phyloP scores from a whole-genome alignment of 495 filamentous ascomycete genomes.

The Parathielavia appendiculata region DNA sequence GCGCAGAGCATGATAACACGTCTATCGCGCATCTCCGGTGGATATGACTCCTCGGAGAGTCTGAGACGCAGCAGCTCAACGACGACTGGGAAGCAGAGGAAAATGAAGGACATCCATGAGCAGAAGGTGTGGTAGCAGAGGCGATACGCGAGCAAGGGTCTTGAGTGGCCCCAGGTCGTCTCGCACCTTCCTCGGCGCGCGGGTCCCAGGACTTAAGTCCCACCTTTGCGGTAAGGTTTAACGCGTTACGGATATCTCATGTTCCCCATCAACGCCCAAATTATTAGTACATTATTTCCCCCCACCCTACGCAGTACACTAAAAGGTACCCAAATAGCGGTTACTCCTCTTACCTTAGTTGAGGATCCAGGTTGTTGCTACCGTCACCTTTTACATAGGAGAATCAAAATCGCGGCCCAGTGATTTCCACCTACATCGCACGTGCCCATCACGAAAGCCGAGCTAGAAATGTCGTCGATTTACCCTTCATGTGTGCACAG shows the following conservation, averaged over 20 bases:
- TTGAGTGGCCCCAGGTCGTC: slow-evolving; percentile 16
- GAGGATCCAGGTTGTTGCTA: neutral
- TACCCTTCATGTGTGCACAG: neutral
- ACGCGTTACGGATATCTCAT: too few relatives aligned
- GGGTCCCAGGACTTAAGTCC: neutral
- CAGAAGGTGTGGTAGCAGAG: slow-evolving; percentile 23
- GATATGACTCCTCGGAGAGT: too few relatives aligned
- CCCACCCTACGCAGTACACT: too few relatives aligned
- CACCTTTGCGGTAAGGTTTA: neutral
- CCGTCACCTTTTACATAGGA: neutral
- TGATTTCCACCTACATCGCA: neutral
- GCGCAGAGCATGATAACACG: too few relatives aligned
- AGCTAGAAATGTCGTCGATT: neutral
- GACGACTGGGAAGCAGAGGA: too few relatives aligned
- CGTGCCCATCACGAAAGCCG: neutral
- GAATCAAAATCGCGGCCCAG: neutral
- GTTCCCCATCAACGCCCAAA: too few relatives aligned
- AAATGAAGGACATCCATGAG: too few relatives aligned
- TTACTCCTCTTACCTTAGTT: neutral
- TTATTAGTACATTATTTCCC: too few relatives aligned
- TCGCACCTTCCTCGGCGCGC: neutral
- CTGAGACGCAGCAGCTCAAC: too few relatives aligned
- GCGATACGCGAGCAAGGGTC: slow-evolving; percentile 24
- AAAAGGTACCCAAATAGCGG: too few relatives aligned
- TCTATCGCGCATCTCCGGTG: too few relatives aligned